Conservation (phyloP, 768 basidiomycete genomes). For the Amanita jacksonii region DNA sequence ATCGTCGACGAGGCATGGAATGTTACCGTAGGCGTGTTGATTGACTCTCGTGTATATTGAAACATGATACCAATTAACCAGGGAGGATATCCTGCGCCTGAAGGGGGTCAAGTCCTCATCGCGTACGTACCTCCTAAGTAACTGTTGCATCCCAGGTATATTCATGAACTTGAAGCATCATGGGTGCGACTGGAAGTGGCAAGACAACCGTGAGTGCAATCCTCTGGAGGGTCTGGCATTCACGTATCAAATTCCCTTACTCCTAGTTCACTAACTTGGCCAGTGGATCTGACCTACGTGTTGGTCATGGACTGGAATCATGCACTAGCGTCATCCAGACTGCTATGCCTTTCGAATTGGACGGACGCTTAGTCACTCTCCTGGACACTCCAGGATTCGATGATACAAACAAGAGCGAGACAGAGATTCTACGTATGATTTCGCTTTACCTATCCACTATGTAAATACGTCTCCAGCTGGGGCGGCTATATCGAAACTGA, state of each 20-base stretch:
- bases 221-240: not conserved
- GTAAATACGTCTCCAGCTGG: conserved; percentile 14
- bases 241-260: not conserved
- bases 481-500: too few relatives aligned
- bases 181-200: conserved; percentile 31
- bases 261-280: conserved; percentile 43
- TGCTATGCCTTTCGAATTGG: conserved; percentile 31
- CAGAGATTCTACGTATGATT: conserved; percentile 40
- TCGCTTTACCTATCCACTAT: conserved; percentile 28
- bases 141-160: too few relatives aligned
- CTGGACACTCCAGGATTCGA: conserved; percentile 58
- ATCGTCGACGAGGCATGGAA: too few relatives aligned
- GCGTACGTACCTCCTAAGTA: too few relatives aligned
- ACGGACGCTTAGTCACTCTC: conserved; percentile 31
- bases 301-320: conserved; percentile 38
- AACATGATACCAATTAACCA: too few relatives aligned
- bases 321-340: conserved; percentile 39
- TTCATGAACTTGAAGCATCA: too few relatives aligned
- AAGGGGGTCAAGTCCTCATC: too few relatives aligned
- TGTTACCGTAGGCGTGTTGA: too few relatives aligned
- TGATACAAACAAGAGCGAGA: conserved; percentile 38
- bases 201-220: conserved; percentile 22
- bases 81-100: too few relatives aligned
- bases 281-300: conserved; percentile 37
- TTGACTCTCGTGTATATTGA: too few relatives aligned